Evolutionary conservation across 768 basidiomycete species (phyloP), one percentile per base, ranked within the genome.

Genomic region (Paxillus involutus): DNA sequence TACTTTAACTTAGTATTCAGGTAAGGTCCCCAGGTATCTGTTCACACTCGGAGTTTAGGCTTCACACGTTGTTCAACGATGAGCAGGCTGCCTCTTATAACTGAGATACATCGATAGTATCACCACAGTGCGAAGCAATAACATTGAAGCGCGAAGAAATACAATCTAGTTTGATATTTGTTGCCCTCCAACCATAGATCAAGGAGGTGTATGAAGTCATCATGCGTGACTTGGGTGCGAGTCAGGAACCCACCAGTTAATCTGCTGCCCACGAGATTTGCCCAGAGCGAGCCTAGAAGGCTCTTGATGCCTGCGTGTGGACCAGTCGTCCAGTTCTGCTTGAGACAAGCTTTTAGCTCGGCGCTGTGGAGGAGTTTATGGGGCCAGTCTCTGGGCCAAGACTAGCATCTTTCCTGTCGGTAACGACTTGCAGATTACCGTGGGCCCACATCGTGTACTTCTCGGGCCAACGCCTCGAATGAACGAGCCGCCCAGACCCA

Each of bases 381-480:
- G 17, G n/a, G 17, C 41, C 13, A 6, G 10, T 11, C 7, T 19
- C 12, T 12, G 10, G 6, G 10, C n/a, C n/a, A 11, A 36, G 32
- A 36, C 3, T 16, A 7, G 13, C 12, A 4, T 10, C n/a, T 19
- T 47, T 47, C 0, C 10, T 11, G 8, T 13, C n/a, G 1, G 46
- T n/a, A 2, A 36, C 35, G 2, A 7, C 3, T 4, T 2, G 3
- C 19, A 24, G 36, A 35, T 39, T 11, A 2, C 39, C 48, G 2
- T 45, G 24, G 1, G 43, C 36, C 59, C 47, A 59, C 4, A 24
- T 35, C 0, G 33, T 36, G 32, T 32, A 55, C 29, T 30, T 8
- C n/a, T 37, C 14, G 0, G 62, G 57, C 60, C 59, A 48, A 21
- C 7, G 26, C 24, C 50, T 43, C 3, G 55, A 16, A 24, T 58